These are phyloP conservation scores for Fusarium hostae DNA, from an alignment of 2,329 filamentous ascomycete species.

Conservation along the genomic window DNA sequence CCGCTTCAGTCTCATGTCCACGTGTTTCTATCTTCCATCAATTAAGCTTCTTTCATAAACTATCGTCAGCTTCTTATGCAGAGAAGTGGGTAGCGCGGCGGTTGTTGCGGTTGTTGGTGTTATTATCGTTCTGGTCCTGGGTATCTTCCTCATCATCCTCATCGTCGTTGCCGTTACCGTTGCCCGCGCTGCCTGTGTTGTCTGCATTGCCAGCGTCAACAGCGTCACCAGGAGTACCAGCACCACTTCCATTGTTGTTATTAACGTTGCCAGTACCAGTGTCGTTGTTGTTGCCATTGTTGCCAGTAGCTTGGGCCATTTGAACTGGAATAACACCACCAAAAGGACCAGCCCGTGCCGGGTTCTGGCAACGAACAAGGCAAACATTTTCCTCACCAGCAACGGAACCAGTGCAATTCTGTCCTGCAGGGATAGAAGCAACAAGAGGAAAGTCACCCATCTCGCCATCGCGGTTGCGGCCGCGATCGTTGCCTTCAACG, in stretches of 20 bases:
- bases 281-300: neutral
- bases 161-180: neutral
- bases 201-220: neutral
- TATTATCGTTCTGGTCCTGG: neutral
- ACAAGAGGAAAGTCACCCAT: conserved; percentile 1
- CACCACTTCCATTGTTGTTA: neutral
- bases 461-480: conserved; percentile 14
- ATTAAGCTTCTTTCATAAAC: fast-evolving
- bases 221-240: neutral
- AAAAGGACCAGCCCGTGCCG: conserved; percentile 11
- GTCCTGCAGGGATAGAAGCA: conserved; percentile 4
- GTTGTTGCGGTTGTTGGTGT: neutral
- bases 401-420: conserved; percentile 5
- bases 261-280: neutral
- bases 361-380: conserved; percentile 21
- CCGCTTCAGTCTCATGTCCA: neutral
- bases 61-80: neutral
- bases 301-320: neutral
- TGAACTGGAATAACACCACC: conserved; percentile 13
- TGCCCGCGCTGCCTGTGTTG: neutral
- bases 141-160: neutral
- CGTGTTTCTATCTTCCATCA: fast-evolving
- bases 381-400: conserved; percentile 13
- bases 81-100: neutral
- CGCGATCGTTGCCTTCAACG: conserved; percentile 1